These are phyloP conservation scores for Ustilago trichophora DNA, from an alignment of 1,284 basidiomycete species.

Conservation along the genomic window DNA sequence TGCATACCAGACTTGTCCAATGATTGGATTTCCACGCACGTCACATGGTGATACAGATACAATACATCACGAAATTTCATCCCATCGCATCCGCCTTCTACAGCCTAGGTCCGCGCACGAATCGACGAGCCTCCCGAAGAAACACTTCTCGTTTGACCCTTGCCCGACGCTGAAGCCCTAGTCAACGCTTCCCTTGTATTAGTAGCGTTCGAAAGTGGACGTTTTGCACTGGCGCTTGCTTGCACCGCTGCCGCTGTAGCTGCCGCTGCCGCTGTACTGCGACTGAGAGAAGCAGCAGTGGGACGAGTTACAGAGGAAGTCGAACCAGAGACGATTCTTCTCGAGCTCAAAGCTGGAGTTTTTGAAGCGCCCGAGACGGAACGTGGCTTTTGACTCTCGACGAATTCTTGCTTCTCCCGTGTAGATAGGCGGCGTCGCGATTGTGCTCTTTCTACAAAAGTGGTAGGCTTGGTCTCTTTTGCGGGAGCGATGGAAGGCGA, in stretches of 20 bases:
- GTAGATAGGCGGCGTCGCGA: conserved; percentile 34
- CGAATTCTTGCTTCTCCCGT: conserved; percentile 31
- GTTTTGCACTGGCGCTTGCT: conserved; percentile 9
- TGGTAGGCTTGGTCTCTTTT: no score
- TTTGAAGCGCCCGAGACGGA: conserved; percentile 14
- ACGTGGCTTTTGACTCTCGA: conserved; percentile 4
- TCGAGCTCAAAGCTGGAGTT: conserved; percentile 17
- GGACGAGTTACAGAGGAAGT: conserved; percentile 30
- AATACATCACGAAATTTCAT: no score
- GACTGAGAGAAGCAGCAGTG: conserved; percentile 22
- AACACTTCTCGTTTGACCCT: conserved; percentile 2
- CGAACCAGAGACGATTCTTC: conserved; percentile 23
- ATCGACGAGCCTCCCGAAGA: conserved; percentile 6
- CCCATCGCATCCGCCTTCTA: no score
- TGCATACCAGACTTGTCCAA: neutral
- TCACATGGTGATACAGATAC: no score
- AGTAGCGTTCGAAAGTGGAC: conserved; percentile 32
- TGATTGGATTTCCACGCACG: no score
- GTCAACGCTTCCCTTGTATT: conserved; percentile 10
- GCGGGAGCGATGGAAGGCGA: no score
- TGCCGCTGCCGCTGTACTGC: no score
- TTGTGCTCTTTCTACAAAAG: conserved; percentile 5
- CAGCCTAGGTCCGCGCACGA: conserved; percentile 5
- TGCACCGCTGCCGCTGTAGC: conserved; percentile 16
- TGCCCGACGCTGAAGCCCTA: neutral